Evolutionary conservation across 345 rosid genomes (phyloP).

Genomic region (Populus deltoides): DNA sequence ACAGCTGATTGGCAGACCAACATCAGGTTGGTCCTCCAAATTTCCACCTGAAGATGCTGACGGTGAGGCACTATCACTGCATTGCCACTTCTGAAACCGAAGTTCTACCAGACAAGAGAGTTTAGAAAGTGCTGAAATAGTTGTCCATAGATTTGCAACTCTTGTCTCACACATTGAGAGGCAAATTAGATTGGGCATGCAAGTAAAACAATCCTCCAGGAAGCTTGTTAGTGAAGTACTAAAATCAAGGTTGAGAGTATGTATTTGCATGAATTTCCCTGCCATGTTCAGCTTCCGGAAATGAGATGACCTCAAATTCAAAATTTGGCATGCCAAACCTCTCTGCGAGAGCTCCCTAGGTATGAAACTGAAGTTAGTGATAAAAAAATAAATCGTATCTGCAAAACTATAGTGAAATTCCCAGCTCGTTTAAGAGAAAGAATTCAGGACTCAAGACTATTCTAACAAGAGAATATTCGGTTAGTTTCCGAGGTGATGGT

Average conservation of each 20-base stretch:
- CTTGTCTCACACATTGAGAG: conserved; percentile 85
- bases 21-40: conserved; percentile 29
- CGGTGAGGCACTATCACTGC: conserved; percentile 42
- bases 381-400: not conserved
- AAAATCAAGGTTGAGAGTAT: conserved; percentile 69
- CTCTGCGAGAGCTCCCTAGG: conserved; percentile 64
- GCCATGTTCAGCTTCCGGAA: conserved; percentile 71
- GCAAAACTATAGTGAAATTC: not conserved
- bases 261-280: conserved; percentile 64
- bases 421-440: not conserved
- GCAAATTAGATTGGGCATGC: conserved; percentile 69
- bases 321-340: conserved; percentile 70
- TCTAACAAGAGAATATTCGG: not conserved
- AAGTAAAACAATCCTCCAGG: conserved; percentile 72
- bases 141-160: conserved; percentile 82
- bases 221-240: conserved; percentile 62
- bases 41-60: conserved; percentile 34
- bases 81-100: conserved; percentile 70
- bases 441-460: not conserved
- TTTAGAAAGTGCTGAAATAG: conserved; percentile 70
- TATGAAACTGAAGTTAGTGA: conserved; percentile 19
- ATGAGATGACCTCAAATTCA: conserved; percentile 62
- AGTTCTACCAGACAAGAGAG: conserved; percentile 66
- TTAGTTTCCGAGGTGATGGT: not conserved
- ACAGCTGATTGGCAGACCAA: conserved; percentile 19